phyloP scores from a whole-genome alignment of 768 basidiomycete species.

The Rickenella mellea region DNA sequence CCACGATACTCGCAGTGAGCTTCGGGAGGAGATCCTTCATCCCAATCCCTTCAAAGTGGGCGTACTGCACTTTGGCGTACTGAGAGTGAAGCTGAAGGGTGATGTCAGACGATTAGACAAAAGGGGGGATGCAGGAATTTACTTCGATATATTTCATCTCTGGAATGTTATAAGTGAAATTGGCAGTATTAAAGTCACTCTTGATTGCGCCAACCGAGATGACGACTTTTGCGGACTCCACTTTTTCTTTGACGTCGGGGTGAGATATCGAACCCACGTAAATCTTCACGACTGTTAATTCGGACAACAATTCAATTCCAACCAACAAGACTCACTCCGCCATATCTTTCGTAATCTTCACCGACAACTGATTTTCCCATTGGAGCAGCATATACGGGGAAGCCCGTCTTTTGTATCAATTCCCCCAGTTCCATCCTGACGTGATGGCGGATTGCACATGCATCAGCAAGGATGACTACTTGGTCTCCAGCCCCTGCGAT shows the following conservation, averaged over 20 bases:
- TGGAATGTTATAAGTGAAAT: constrained; percentile 71
- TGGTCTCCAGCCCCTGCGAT: constrained; percentile 51
- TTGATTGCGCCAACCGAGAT: constrained; percentile 63
- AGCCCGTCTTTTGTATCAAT: constrained; percentile 52
- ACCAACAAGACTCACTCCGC: constrained; percentile 48
- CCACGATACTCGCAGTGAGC: constrained; percentile 31
- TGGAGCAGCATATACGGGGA: constrained; percentile 65
- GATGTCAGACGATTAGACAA: background rate
- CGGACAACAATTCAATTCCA: background rate
- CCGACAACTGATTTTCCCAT: constrained; percentile 79
- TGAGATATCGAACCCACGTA: constrained; percentile 67
- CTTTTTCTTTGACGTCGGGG: constrained; percentile 55
- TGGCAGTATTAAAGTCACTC: constrained; percentile 84
- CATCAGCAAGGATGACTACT: constrained; percentile 71
- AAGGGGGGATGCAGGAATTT: constrained; percentile 3
- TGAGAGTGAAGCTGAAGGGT: constrained; percentile 60
- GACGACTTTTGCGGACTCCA: constrained; percentile 69
- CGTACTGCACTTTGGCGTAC: constrained; percentile 56
- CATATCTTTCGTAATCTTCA: constrained; percentile 64
- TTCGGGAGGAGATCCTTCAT: constrained; percentile 75
- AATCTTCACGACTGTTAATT: constrained; percentile 33
- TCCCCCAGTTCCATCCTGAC: constrained; percentile 54
- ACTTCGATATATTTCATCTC: constrained; percentile 51
- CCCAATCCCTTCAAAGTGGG: constrained; percentile 52
- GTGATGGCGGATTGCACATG: constrained; percentile 68